phyloP scores from a whole-genome alignment of 805 yeast species.

The Wickerhamiella kurtzmanii region DNA sequence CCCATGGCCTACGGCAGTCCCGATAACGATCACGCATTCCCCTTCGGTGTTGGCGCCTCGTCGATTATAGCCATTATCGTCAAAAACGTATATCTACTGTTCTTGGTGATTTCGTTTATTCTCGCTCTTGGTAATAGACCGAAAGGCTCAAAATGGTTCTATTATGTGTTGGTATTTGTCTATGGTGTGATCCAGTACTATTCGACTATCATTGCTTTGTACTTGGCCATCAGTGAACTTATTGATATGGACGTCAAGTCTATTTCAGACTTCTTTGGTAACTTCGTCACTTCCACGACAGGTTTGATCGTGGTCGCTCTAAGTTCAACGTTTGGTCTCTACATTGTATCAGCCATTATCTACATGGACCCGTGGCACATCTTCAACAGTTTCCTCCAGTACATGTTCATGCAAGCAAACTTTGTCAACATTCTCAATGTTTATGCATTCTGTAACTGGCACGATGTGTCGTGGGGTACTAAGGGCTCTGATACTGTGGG shows the following conservation, averaged over 20 bases:
- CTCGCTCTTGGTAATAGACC: conserved; percentile 54
- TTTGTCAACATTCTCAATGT: conserved; percentile 40
- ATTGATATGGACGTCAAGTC: conserved; percentile 19
- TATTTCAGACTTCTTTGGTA: conserved; percentile 21
- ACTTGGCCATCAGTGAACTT: conserved; percentile 43
- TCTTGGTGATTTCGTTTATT: conserved; percentile 45
- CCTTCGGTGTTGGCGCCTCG: conserved; percentile 24
- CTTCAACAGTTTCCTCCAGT: conserved; percentile 37
- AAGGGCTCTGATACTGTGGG: conserved; percentile 45
- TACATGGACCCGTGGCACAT: conserved; percentile 58
- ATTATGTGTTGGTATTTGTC: conserved; percentile 38
- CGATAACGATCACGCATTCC: conserved; percentile 29
- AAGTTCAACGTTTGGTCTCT: conserved; percentile 47
- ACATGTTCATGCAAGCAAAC: conserved; percentile 26
- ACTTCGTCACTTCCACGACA: conserved; percentile 32
- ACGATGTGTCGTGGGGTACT: conserved; percentile 66
- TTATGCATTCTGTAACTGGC: conserved; percentile 58
- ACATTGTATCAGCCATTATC: conserved; percentile 43
- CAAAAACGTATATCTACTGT: conserved; percentile 43
- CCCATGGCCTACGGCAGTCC: conserved; percentile 32
- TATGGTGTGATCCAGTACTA: conserved; percentile 51
- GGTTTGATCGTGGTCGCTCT: conserved; percentile 49
- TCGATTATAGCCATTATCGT: conserved; percentile 38
- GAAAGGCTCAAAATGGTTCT: conserved; percentile 43
- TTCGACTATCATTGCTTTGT: conserved; percentile 44